Evolutionary conservation across 2,329 filamentous ascomycete genomes (phyloP).

Genomic region (Coleophoma cylindrospora): DNA sequence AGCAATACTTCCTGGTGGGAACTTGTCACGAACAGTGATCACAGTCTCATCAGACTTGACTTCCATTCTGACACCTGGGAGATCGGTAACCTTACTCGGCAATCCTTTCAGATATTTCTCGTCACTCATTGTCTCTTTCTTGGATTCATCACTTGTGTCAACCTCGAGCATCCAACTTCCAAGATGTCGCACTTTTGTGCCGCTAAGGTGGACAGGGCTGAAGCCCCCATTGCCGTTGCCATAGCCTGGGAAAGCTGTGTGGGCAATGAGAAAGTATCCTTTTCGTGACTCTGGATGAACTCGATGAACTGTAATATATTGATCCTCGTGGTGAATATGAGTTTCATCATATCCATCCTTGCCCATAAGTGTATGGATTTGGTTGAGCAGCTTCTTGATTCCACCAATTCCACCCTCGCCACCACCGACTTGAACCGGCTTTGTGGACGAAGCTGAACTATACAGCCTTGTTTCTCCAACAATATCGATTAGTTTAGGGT

Average conservation of each 20-base stretch:
- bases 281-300: constrained; percentile 90
- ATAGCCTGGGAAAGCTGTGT: constrained; percentile 91
- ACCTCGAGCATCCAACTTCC: constrained; percentile 93
- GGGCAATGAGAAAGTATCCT: constrained; percentile 92
- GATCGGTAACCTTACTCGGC: constrained; percentile 73
- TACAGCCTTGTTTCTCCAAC: constrained; percentile 86
- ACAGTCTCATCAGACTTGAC: constrained; percentile 68
- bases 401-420: constrained; percentile 82
- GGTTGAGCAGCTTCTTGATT: constrained; percentile 88
- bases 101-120: constrained; percentile 71
- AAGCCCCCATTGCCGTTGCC: constrained; percentile 79
- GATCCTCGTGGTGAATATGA: constrained; percentile 91
- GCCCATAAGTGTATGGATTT: constrained; percentile 94
- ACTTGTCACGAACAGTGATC: constrained; percentile 75
- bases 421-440: constrained; percentile 58
- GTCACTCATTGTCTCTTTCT: constrained; percentile 60
- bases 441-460: constrained; percentile 66
- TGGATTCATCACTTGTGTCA: constrained; percentile 68
- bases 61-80: constrained; percentile 71
- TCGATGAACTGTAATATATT: constrained; percentile 94
- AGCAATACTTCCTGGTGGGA: constrained; percentile 90
- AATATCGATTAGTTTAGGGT: constrained; percentile 87
- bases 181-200: constrained; percentile 79
- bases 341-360: constrained; percentile 92
- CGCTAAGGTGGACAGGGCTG: constrained; percentile 71